phyloP scores from a whole-genome alignment of 2,329 filamentous ascomycete species.

The Metarhizium album region DNA sequence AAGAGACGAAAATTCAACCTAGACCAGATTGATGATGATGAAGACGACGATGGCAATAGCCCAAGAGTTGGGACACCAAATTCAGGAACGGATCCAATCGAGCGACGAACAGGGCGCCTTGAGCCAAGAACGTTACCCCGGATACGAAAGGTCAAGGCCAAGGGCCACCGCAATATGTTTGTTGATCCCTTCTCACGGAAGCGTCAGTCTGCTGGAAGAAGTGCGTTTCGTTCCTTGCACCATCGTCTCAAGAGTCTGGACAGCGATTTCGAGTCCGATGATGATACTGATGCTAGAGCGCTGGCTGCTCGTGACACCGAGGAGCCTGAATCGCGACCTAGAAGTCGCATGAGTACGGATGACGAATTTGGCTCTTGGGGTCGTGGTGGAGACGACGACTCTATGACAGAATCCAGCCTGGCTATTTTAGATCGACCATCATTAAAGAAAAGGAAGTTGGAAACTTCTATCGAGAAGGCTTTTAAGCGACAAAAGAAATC shows the following conservation, averaged over 20 bases:
- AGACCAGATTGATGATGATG: slow-evolving; percentile 52
- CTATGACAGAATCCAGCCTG: slow-evolving; percentile 63
- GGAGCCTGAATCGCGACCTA: slow-evolving; percentile 71
- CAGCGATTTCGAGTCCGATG: slow-evolving; percentile 77
- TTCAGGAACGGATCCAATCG: slow-evolving; percentile 48
- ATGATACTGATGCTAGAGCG: slow-evolving; percentile 52
- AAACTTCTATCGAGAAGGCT: slow-evolving; percentile 52
- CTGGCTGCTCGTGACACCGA: slow-evolving; percentile 65
- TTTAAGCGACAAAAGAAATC: slow-evolving; percentile 73
- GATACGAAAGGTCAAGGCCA: slow-evolving; percentile 59
- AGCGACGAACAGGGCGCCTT: slow-evolving; percentile 47
- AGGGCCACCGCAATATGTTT: slow-evolving; percentile 49
- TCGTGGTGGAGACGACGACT: slow-evolving; percentile 45
- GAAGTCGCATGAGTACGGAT: slow-evolving; percentile 61
- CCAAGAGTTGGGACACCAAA: slow-evolving; percentile 56
- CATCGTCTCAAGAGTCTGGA: slow-evolving; percentile 54
- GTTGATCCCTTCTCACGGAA: slow-evolving; percentile 56
- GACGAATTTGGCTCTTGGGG: slow-evolving; percentile 40
- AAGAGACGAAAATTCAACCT: slow-evolving; percentile 74
- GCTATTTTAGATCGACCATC: slow-evolving; percentile 44
- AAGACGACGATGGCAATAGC: slow-evolving; percentile 45
- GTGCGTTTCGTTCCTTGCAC: slow-evolving; percentile 68
- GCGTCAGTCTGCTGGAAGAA: slow-evolving; percentile 45
- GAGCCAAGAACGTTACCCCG: slow-evolving; percentile 56
- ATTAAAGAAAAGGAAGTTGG: slow-evolving; percentile 63